Conservation (phyloP, 1,139 yeast genomes). For the Pneumocystis canis region DNA sequence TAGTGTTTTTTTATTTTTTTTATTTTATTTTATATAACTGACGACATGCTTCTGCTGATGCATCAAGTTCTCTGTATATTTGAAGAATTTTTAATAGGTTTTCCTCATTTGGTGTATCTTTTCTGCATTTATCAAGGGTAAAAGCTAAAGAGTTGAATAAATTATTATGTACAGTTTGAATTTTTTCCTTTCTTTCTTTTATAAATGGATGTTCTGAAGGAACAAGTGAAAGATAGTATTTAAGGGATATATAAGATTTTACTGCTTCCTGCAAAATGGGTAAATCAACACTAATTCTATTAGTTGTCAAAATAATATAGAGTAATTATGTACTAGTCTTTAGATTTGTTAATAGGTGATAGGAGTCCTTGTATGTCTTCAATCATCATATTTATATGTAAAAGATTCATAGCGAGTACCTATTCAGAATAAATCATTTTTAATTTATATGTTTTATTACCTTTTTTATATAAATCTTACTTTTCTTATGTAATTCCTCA, state of each 20-base stretch:
- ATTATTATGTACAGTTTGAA: background rate
- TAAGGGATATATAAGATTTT: background rate
- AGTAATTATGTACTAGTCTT: background rate
- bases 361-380: background rate
- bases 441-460: background rate
- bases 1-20: background rate
- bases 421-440: background rate
- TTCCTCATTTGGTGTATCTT: background rate
- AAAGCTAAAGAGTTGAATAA: background rate
- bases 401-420: background rate
- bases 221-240: background rate
- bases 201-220: background rate
- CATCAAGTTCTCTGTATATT: background rate
- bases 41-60: background rate
- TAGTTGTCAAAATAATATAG: background rate
- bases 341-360: background rate
- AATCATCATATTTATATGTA: background rate
- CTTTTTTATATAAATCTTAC: background rate
- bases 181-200: background rate
- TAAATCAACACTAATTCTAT: background rate
- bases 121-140: background rate
- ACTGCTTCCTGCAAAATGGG: background rate
- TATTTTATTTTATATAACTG: background rate
- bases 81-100: background rate
- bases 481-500: background rate